Percentiles rank a stretch among this genome's conserved stretches.
These are phyloP conservation scores for Ustilago crameri DNA, from an alignment of 1,284 basidiomycete species.

Conservation along the genomic window DNA sequence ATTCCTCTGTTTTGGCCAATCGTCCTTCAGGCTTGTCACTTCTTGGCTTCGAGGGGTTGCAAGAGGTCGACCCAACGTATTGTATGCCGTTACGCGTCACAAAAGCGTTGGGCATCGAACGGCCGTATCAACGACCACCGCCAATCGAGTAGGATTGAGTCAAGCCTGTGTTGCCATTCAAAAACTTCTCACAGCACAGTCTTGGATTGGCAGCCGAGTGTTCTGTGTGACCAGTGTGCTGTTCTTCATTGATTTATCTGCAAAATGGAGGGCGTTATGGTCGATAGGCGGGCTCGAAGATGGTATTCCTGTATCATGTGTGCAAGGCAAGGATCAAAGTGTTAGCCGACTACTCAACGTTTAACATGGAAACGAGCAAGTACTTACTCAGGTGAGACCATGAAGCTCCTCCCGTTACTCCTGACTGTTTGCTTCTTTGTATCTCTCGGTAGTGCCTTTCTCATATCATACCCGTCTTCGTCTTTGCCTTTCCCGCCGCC, in stretches of 20 bases:
- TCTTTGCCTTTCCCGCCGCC: slow-evolving; percentile 75
- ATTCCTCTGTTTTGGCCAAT: no score
- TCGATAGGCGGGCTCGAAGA: slow-evolving; percentile 40
- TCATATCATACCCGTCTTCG: slow-evolving; percentile 93
- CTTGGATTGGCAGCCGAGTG: no score
- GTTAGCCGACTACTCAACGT: no score
- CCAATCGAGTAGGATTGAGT: slow-evolving; percentile 20
- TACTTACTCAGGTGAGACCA: slow-evolving; percentile 62
- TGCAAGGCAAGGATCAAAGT: not conserved
- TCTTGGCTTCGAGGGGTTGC: slow-evolving; percentile 84
- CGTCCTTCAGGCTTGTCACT: slow-evolving; percentile 79
- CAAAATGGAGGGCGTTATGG: slow-evolving; percentile 1
- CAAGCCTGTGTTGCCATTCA: no score
- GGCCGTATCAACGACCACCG: slow-evolving; percentile 45
- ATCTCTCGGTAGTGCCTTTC: slow-evolving; percentile 69
- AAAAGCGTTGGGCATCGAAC: slow-evolving; percentile 45
- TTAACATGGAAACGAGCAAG: no score
- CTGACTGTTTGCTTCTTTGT: slow-evolving; percentile 49
- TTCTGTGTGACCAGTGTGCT: no score
- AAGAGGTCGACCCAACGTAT: slow-evolving; percentile 90
- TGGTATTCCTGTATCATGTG: slow-evolving; percentile 17
- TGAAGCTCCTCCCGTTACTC: slow-evolving; percentile 46
- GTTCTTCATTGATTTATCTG: not conserved
- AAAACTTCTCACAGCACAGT: no score
- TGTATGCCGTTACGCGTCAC: slow-evolving; percentile 90